Evolutionary conservation across 148 eudicot genomes (phyloP).

Genomic region (Gaultheria prostrata): DNA sequence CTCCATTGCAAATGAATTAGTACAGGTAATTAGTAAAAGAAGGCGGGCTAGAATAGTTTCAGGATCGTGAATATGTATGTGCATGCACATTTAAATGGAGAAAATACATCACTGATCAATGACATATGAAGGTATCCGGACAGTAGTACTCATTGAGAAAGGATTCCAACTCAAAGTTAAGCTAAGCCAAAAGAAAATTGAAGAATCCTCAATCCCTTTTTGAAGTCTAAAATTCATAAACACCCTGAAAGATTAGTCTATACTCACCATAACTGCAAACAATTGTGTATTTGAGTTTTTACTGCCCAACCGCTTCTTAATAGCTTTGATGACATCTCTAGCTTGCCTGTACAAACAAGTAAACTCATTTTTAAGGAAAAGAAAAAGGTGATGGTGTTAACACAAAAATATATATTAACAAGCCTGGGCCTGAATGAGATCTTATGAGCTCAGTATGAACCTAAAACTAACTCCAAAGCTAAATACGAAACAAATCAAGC

Average conservation of each 20-base stretch:
- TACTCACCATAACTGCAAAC: constrained; percentile 77
- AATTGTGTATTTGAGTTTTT: constrained; percentile 74
- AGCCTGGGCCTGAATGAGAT: neutral
- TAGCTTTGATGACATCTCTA: constrained; percentile 78
- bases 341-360: constrained; percentile 62
- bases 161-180: constrained; percentile 6
- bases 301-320: constrained; percentile 84
- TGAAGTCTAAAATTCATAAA: neutral
- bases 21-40: neutral
- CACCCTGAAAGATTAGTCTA: neutral
- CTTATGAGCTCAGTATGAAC: neutral
- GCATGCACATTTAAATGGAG: neutral
- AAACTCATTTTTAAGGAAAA: neutral
- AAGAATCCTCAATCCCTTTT: neutral
- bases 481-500: neutral
- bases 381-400: neutral
- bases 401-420: neutral
- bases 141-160: neutral
- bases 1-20: constrained; percentile 8
- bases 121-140: neutral
- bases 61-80: neutral
- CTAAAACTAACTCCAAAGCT: neutral
- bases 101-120: neutral
- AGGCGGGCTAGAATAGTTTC: neutral
- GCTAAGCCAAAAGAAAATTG: neutral